These are phyloP conservation scores for Pisolithus sp. DNA, from an alignment of 768 basidiomycete genomes.

Conservation along the genomic window DNA sequence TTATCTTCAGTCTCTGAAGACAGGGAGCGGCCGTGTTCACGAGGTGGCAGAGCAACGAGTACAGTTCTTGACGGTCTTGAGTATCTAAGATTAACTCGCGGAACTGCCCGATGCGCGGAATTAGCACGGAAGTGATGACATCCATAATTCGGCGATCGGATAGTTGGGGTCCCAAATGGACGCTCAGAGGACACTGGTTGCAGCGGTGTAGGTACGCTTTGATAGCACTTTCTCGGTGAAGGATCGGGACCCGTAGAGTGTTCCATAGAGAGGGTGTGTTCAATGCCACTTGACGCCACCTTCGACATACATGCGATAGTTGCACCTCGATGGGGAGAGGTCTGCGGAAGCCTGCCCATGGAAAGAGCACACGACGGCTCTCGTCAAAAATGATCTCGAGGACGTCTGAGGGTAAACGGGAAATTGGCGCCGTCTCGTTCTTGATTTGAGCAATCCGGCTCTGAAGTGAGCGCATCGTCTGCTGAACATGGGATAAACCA, in stretches of 20 bases:
- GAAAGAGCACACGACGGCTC: conserved; percentile 21
- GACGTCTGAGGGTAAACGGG: conserved; percentile 26
- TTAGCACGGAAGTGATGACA: conserved; percentile 20
- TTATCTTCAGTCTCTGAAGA: conserved; percentile 25
- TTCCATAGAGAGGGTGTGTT: conserved; percentile 31
- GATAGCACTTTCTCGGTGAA: conserved; percentile 23
- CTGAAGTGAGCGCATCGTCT: conserved; percentile 23
- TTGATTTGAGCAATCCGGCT: conserved; percentile 28
- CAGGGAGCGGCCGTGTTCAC: conserved; percentile 18
- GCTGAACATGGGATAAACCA: conserved; percentile 21
- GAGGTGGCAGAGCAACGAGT: conserved; percentile 17
- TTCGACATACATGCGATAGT: conserved; percentile 30
- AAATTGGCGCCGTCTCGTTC: conserved; percentile 24
- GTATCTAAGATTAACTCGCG: conserved; percentile 27
- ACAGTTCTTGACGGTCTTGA: conserved; percentile 26
- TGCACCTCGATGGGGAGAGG: conserved; percentile 29
- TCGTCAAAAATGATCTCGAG: conserved; percentile 31
- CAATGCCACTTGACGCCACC: conserved; percentile 32
- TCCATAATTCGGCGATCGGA: conserved; percentile 20
- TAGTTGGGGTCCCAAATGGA: conserved; percentile 26
- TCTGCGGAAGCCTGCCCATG: conserved; percentile 21
- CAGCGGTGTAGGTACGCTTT: conserved; percentile 27
- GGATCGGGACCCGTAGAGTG: conserved; percentile 26
- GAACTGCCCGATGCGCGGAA: conserved; percentile 26
- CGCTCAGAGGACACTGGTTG: conserved; percentile 24